Evolutionary conservation across 169 alveolate genomes (phyloP), one percentile per base, ranked within the genome.

Genomic region (Plasmodium vivax): DNA sequence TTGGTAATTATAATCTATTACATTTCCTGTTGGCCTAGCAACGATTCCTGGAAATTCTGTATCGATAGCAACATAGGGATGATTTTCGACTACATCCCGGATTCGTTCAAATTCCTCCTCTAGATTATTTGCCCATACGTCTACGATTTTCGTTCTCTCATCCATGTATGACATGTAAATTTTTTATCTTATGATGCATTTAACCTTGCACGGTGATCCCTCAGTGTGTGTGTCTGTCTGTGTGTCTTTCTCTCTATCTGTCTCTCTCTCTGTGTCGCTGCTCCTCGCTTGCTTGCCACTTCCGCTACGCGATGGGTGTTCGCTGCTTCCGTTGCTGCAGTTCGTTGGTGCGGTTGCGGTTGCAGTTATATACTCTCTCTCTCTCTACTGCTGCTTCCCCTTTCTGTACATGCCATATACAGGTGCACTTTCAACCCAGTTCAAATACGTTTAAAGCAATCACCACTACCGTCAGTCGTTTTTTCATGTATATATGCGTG

Each of bases 11-110:
- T 98, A 98, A 93, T 99, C 99, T 93, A 98, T 95, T 73, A 96
- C 95, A 95, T 96, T 95, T 79, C 96, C 95, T 36, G 99, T 98
- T 77, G 99, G 99, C 75, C 98, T 96, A 19, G 97, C 99, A 45
- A 98, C 99, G 30, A 98, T 97, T 34, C 99, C 99, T n/a, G 99
- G 99, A 94, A 98, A 98, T 93, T 98, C 99, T 62, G 99, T 98
- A 93, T 98, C 97, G 72, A 98, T 97, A 36, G 99, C 98, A 68
- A 98, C 98, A 94, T 98, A 98, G 84, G 98, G 99, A 95, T 94
- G 98, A 38, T 90, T 97, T 84, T 98, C 99, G 84, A 98, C 97
- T n/a, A 98, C 96, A 93, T 98, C 99, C 56, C 98, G 93, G 56
- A 98, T 98, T 94, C 95, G 96, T 92, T 96, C 98, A 95, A 98